Conservation (phyloP, 78 protist genomes). For the Dictyostelium brefeldianum region DNA sequence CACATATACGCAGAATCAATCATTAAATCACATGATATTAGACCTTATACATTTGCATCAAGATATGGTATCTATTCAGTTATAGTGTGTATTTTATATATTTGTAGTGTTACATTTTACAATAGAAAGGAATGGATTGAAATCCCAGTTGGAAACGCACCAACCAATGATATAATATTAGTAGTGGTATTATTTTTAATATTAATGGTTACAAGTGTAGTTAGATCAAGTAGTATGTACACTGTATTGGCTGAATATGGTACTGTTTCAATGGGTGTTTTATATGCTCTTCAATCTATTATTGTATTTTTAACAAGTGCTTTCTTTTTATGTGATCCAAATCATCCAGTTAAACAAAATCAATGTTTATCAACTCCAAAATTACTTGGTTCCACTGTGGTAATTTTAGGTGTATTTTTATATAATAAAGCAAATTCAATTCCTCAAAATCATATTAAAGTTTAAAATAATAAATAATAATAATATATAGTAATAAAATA, state of each 20-base stretch:
- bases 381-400: conserved; percentile 41
- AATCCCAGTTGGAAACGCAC: neutral
- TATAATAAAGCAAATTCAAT: conserved; percentile 6
- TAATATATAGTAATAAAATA: neutral
- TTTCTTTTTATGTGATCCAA: conserved; percentile 62
- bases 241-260: conserved; percentile 32
- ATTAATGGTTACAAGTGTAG: conserved; percentile 10
- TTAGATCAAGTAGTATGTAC: conserved; percentile 47
- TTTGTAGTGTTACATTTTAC: conserved; percentile 40
- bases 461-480: neutral
- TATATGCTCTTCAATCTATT: conserved; percentile 59
- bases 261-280: conserved; percentile 61
- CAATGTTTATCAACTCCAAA: conserved; percentile 56
- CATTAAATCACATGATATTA: conserved; percentile 5
- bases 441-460: neutral
- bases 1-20: conserved; percentile 43
- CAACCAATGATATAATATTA: neutral
- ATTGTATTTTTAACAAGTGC: conserved; percentile 39
- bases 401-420: conserved; percentile 15
- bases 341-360: conserved; percentile 30
- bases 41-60: conserved; percentile 38
- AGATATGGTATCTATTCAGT: conserved; percentile 50
- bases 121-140: conserved; percentile 36
- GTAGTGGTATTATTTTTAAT: neutral
- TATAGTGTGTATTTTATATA: conserved; percentile 8